Evolutionary conservation across 768 basidiomycete genomes (phyloP), one percentile per base, ranked within the genome.

Genomic region (Chlorophyllum brunneum): DNA sequence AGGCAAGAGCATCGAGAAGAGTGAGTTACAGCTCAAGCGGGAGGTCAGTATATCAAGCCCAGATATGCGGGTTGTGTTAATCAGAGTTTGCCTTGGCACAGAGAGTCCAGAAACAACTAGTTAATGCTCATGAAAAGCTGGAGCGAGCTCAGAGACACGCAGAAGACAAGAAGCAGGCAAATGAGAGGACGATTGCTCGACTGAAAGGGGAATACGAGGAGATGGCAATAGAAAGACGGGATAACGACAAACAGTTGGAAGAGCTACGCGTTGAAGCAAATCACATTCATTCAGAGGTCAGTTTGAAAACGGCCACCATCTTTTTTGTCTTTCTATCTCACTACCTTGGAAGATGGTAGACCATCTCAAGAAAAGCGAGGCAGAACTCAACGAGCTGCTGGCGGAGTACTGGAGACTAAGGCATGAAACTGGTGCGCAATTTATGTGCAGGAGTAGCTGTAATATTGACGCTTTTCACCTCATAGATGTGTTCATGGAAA

Each of bases 401-500:
- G 70, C 80, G 7, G 92, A 92, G 64, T 94, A 95, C 65, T 91
- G 86, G 84, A 82, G 77, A 51, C 71, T 92, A 47, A 76, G 89
- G 33, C 85, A 88, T 58, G 82, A 84, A 59, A 84, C 88, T 61
- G 86, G 91, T 88, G 61, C 30, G 63, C n/a, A n/a, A n/a, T n/a
- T n/a, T 65, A 18, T 16, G 6, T 22, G 4, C 5, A 22, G 38
- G 20, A 13, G 13, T 3, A 5, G 23, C 16, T 6, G 38, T 15
- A 6, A 2, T 8, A 20, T n/a, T 18, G 7, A 45, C 5, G n/a
- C 22, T 7, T 29, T 45, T 10, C 15, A 45, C n/a, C 29, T 41
- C 37, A 18, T 57, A 91, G 90, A 90, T 64, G 78, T 90, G 1
- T 92, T 89, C 60, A 91, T 92, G 89, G 89, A 90, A 65, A 90